Evolutionary conservation across 441 rosid genomes (phyloP).

Genomic region (Adansonia madagascariensis): DNA sequence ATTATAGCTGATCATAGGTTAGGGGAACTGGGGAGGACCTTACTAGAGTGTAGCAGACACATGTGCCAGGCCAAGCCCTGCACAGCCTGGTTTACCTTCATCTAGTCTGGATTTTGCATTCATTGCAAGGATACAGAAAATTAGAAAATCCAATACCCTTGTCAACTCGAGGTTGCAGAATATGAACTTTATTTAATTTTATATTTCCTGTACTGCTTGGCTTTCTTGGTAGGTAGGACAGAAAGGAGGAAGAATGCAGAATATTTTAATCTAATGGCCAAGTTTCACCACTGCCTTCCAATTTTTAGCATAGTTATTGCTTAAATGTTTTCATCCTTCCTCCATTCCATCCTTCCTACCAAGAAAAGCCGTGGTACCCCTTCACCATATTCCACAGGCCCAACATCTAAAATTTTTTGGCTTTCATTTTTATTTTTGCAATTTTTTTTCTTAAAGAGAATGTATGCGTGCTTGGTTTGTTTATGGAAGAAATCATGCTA

Average conservation of each 20-base stretch:
- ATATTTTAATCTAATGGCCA: conserved; percentile 1
- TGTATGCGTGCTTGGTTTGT: not conserved
- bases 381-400: not conserved
- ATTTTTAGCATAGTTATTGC: not conserved
- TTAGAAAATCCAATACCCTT: not conserved
- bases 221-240: conserved; percentile 9
- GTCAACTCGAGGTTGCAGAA: conserved; percentile 3
- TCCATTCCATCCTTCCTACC: conserved; percentile 4
- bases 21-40: conserved; percentile 5
- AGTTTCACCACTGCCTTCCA: not conserved
- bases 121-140: conserved; percentile 5
- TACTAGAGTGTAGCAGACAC: not conserved
- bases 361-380: not conserved
- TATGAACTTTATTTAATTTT: not conserved
- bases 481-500: conserved; percentile 12
- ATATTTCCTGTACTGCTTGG: not conserved
- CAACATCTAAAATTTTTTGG: not conserved
- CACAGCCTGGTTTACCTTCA: not conserved
- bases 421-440: not conserved
- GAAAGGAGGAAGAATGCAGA: conserved; percentile 4
- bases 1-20: conserved; percentile 15
- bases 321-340: not conserved
- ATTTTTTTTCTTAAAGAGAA: not conserved
- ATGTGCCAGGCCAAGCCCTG: not conserved
- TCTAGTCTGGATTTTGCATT: not conserved